phyloP scores from a whole-genome alignment of 1,284 basidiomycete species.

The Papiliotrema laurentii region DNA sequence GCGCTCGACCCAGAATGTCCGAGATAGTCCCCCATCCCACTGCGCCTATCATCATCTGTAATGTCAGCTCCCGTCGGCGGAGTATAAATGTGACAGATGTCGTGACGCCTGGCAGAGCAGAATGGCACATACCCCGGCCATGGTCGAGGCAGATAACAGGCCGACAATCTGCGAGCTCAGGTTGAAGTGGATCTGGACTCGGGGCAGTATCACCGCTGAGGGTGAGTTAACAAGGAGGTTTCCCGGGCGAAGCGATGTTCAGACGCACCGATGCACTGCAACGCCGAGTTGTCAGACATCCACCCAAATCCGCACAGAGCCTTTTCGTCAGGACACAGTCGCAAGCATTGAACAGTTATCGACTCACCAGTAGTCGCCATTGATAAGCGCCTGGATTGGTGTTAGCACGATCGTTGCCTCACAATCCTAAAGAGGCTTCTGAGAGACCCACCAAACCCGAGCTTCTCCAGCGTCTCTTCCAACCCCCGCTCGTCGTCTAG shows the following conservation, averaged over 20 bases:
- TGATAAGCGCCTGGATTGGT: constrained; percentile 61
- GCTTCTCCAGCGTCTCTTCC: constrained; percentile 79
- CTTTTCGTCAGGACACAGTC: constrained; percentile 12
- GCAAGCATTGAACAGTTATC: background rate
- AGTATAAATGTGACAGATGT: no score
- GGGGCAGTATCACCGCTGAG: constrained; percentile 84
- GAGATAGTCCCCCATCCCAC: constrained; percentile 87
- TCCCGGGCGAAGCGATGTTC: background rate
- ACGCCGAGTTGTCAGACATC: constrained; percentile 51
- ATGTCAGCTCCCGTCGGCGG: background rate
- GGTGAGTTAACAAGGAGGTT: no score
- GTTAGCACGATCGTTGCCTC: constrained; percentile 6
- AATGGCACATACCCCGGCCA: constrained; percentile 53
- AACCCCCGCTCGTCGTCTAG: constrained; percentile 64
- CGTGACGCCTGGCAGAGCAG: background rate
- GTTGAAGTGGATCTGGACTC: constrained; percentile 80
- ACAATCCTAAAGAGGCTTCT: constrained; percentile 11
- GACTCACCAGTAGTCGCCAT: constrained; percentile 65
- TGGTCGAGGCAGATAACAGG: constrained; percentile 41
- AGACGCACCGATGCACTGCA: constrained; percentile 33
- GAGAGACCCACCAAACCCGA: constrained; percentile 71
- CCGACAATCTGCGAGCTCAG: constrained; percentile 37
- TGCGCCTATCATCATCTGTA: constrained; percentile 90
- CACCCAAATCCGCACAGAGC: constrained; percentile 74
- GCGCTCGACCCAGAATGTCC: constrained; percentile 75